Percentiles rank a stretch among this genome's conserved stretches.
Conservation (phyloP, 768 basidiomycete species). For the Clitopilus hobsonii region DNA sequence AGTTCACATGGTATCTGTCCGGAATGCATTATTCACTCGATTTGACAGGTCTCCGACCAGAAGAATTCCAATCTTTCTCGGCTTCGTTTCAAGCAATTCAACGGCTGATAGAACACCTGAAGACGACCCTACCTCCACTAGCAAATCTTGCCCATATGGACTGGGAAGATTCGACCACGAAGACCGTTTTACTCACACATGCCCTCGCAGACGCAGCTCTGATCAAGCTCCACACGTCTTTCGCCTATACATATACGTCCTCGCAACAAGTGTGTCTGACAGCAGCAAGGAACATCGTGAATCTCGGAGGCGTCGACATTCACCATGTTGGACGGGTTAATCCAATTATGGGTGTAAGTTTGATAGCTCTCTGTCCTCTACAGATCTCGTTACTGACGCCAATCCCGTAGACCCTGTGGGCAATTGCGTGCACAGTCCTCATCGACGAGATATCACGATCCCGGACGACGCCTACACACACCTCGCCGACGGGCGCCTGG, state of each 20-base stretch:
- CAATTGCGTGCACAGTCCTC: constrained; percentile 40
- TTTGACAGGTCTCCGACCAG: constrained; percentile 31
- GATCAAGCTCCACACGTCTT: constrained; percentile 48
- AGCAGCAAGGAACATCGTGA: constrained; percentile 39
- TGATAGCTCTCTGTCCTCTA: constrained; percentile 3
- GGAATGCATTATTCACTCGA: not conserved
- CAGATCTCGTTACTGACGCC: constrained; percentile 5
- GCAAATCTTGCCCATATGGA: constrained; percentile 17
- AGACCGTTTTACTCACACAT: constrained; percentile 40
- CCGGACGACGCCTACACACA: constrained; percentile 13
- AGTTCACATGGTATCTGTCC: constrained; percentile 1
- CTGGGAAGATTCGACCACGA: constrained; percentile 26
- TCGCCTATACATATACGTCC: constrained; percentile 35
- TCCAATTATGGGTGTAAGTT: constrained; percentile 50
- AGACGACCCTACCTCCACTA: constrained; percentile 26
- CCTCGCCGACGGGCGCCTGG: constrained; percentile 24
- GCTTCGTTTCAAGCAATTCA: constrained; percentile 41
- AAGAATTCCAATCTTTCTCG: constrained; percentile 38
- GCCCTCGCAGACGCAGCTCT: constrained; percentile 43
- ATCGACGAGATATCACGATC: constrained; percentile 41
- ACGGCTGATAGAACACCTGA: constrained; percentile 38
- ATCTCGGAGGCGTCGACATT: constrained; percentile 31
- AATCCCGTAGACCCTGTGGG: constrained; percentile 37
- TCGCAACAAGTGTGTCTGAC: constrained; percentile 39
- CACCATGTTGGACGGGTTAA: constrained; percentile 36